Conservation (phyloP, 352 stramenopile species). For the Phytopythium chamaehyphon region DNA sequence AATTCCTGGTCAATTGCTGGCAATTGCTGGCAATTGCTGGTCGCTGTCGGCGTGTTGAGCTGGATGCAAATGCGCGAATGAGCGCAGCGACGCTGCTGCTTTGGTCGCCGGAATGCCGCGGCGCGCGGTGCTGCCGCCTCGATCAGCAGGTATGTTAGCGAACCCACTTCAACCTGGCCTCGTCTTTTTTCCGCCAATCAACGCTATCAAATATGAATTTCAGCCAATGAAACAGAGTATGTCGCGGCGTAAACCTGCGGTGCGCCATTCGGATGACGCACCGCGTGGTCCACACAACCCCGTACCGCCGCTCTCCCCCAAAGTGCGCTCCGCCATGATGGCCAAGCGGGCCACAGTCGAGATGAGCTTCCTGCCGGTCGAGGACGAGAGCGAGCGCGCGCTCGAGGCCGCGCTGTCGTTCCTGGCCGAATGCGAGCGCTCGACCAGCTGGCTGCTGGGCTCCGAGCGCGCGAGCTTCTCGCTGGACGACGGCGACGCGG, state of each 20-base stretch:
- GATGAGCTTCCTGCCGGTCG: constrained; percentile 9
- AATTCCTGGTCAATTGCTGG: too few relatives aligned
- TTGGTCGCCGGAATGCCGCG: too few relatives aligned
- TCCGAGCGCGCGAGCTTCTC: constrained; percentile 7
- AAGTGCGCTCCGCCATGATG: too few relatives aligned
- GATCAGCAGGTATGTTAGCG: too few relatives aligned
- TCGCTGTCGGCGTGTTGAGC: too few relatives aligned
- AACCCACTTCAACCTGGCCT: neutral
- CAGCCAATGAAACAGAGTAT: neutral
- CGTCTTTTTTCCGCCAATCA: neutral
- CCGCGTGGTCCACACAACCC: too few relatives aligned
- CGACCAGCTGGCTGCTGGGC: constrained; percentile 22
- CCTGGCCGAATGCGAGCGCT: constrained; percentile 33
- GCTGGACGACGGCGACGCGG: constrained; percentile 9
- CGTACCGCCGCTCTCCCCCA: too few relatives aligned
- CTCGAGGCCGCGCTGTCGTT: constrained; percentile 40
- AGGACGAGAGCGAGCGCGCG: constrained; percentile 13
- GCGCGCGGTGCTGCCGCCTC: too few relatives aligned
- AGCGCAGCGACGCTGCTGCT: too few relatives aligned
- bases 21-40: too few relatives aligned
- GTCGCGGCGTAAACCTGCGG: neutral
- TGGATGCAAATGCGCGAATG: neutral
- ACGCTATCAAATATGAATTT: neutral
- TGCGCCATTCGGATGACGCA: neutral
- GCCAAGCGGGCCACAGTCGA: too few relatives aligned